phyloP scores from a whole-genome alignment of 225 moss, liverwort and hornwort species.

The Ulota crispa region DNA sequence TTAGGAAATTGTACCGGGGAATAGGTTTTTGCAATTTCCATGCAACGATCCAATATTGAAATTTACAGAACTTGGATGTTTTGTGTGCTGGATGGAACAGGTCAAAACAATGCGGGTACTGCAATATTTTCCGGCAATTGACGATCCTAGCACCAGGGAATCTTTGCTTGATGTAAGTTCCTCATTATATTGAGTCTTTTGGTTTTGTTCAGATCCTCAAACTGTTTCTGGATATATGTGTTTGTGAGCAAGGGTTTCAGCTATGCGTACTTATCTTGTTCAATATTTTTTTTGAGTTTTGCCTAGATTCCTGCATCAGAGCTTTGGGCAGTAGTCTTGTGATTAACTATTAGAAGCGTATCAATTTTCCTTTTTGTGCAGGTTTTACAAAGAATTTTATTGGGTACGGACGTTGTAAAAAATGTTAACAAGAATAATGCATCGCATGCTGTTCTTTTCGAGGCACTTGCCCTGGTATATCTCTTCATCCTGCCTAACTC shows the following conservation, averaged over 20 bases:
- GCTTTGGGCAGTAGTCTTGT: not conserved
- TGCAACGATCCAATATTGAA: not conserved
- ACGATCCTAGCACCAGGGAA: conserved; percentile 75
- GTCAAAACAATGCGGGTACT: conserved; percentile 96
- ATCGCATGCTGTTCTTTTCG: conserved; percentile 97
- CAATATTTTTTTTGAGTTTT: not conserved
- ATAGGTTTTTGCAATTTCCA: not conserved
- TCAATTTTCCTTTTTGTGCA: conserved; percentile 33
- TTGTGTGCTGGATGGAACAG: conserved; percentile 49
- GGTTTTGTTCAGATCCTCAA: conserved; percentile 8
- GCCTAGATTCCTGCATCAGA: not conserved
- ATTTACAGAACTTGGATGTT: conserved; percentile 18
- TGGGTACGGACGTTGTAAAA: conserved; percentile 97
- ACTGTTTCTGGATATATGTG: conserved; percentile 12
- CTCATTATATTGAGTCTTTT: not conserved
- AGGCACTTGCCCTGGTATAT: conserved; percentile 88
- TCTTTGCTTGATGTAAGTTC: conserved; percentile 81
- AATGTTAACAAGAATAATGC: conserved; percentile 99
- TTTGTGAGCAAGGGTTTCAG: conserved; percentile 11
- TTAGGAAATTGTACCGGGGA: not conserved
- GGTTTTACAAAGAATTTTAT: conserved; percentile 87
- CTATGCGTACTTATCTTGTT: not conserved
- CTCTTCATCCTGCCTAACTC: conserved; percentile 11
- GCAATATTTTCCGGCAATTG: conserved; percentile 90
- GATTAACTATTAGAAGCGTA: conserved; percentile 1